These are phyloP conservation scores for Acanthamoeba culbertsoni DNA, from an alignment of 208 protist genomes.

Conservation along the genomic window DNA sequence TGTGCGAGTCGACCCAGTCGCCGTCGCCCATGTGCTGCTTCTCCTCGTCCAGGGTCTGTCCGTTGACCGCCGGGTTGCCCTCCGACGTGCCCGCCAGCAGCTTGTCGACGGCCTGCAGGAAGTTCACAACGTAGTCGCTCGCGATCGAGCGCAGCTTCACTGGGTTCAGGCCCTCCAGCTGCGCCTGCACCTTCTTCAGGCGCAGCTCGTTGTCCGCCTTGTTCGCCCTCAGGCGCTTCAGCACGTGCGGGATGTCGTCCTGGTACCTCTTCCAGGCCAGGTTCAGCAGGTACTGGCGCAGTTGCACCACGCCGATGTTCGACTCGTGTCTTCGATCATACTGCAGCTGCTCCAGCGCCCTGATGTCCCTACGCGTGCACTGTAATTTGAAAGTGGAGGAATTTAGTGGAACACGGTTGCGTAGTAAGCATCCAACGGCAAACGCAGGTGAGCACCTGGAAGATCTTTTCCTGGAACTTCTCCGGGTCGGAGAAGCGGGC, in stretches of 20 bases:
- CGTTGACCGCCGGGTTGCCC: slow-evolving; percentile 72
- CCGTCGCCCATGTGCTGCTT: not conserved
- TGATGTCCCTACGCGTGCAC: slow-evolving; percentile 35
- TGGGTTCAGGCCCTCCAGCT: slow-evolving; percentile 39
- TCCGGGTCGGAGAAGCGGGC: slow-evolving; percentile 29
- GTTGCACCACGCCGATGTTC: slow-evolving; percentile 31
- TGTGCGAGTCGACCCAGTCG: slow-evolving; percentile 73
- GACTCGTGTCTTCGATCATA: slow-evolving; percentile 67
- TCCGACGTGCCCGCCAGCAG: slow-evolving; percentile 66
- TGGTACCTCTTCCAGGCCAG: slow-evolving; percentile 68
- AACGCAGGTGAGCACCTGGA: slow-evolving; percentile 9
- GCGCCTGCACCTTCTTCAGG: not conserved
- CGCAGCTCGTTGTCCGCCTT: not conserved
- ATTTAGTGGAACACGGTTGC: not conserved
- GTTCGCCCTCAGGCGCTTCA: slow-evolving; percentile 47
- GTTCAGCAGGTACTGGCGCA: slow-evolving; percentile 60
- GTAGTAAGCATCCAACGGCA: not conserved
- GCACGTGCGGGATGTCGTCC: slow-evolving; percentile 66
- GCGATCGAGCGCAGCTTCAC: slow-evolving; percentile 64
- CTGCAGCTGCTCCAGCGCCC: slow-evolving; percentile 67
- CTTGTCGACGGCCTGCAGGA: slow-evolving; percentile 72
- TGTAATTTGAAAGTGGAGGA: not conserved
- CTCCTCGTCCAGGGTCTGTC: slow-evolving; percentile 77
- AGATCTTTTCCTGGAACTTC: slow-evolving; percentile 46
- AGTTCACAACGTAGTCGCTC: slow-evolving; percentile 73